Evolutionary conservation across 495 filamentous ascomycete species (phyloP).

Genomic region (Aspergillus biplanus): DNA sequence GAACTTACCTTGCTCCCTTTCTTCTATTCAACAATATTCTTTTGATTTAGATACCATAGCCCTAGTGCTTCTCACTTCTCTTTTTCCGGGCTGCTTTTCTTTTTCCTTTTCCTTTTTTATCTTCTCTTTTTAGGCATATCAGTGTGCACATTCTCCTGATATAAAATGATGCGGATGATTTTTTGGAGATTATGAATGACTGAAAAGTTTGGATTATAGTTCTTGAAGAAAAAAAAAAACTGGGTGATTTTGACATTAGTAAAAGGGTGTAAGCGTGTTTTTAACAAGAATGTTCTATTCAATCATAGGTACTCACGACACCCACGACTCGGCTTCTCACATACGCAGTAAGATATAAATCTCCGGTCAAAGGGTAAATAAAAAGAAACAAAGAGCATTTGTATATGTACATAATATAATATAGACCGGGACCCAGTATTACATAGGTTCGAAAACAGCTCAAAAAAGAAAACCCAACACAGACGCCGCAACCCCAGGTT

Average conservation of each 20-base stretch:
- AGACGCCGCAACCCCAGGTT: constrained; percentile 32
- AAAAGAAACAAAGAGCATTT: constrained; percentile 18
- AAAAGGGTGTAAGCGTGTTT: neutral
- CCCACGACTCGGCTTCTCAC: neutral
- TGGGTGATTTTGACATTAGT: neutral
- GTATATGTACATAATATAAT: constrained; percentile 30
- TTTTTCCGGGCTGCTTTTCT: constrained; percentile 13
- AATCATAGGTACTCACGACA: constrained; percentile 1
- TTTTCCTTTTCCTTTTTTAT: constrained; percentile 4
- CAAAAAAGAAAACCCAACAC: constrained; percentile 22
- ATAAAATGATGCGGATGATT: no score
- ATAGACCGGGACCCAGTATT: constrained; percentile 28
- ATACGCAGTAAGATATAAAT: neutral
- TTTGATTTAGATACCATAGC: constrained; percentile 33
- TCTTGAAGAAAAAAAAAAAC: neutral
- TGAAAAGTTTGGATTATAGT: constrained; percentile 1
- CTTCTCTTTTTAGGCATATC: no score
- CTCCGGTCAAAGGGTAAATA: neutral
- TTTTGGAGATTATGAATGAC: constrained; percentile 1
- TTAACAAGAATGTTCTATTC: neutral
- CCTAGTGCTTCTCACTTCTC: constrained; percentile 19
- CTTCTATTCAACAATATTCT: constrained; percentile 14
- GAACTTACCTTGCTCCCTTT: constrained; percentile 17
- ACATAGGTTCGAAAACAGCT: constrained; percentile 24
- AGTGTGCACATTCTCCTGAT: no score